Base-by-base conservation (phyloP, 176 grass and related monocot species). In the Triticum urartu region DNA sequence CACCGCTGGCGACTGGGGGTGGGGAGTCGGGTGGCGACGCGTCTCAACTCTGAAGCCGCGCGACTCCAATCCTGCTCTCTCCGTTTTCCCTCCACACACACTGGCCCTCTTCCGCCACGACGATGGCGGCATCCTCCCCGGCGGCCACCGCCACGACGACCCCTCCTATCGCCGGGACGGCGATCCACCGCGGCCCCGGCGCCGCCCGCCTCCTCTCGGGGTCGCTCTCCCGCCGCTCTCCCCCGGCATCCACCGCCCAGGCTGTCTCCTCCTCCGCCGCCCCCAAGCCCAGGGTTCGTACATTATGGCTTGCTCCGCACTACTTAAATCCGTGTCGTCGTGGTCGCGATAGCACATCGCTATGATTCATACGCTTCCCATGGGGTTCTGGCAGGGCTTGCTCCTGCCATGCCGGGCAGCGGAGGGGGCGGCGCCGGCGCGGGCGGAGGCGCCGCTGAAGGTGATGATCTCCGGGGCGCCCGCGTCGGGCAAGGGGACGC, bases 381-480 rank as follows among this genome's bases (percentile, higher is more conserved):
- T 28, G 45, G 78, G 14, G 8, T 34, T 86, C 73, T 54, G 11
- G 54, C 62, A 92, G 90, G 75, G 79, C 34, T 7, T 68, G 65
- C 24, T 71, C 40, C 61, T 90, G 81, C 80, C 81, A 42, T 95
- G 87, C 63, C 54, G 54, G 66, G 90, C 90, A 26, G 62, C 72
- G 60, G 85, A 80, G 61, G 85, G 48, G 59, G 8, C 72, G 25
- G 4, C 10, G 9, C 30, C 17, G 68, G 67, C 42, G 68, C 70
- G 35, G 0, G 71, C 9, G 79, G 6, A 52, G 22, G 66, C 72
- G 15, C 90, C 93, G 10, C 70, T 90, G 56, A 95, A 92, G 88
- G 90, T 92, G 76, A 95, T 95, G 86, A 92, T 92, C 34, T 95
- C 90, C 22, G 93, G 93, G 38, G 86, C 90, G 7, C 93, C 93